Percentiles rank a stretch among this genome's conserved stretches.
Evolutionary conservation across 495 filamentous ascomycete species (phyloP).

Genomic region (Daldinia decipiens): DNA sequence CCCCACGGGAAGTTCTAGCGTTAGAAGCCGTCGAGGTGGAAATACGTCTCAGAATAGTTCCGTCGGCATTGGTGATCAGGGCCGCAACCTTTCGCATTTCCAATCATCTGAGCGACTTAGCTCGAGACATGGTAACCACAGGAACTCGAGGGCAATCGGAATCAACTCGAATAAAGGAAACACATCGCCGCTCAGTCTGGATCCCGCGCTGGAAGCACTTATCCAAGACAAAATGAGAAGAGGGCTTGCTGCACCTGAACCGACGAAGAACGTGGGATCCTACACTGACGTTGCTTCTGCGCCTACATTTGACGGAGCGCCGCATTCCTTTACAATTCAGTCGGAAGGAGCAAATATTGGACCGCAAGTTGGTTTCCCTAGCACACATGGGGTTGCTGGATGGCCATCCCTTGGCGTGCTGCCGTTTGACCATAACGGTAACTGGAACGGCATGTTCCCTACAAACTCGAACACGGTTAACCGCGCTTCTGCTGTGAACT

Average conservation of each 20-base stretch:
- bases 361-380: background rate
- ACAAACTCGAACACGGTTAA: conserved; percentile 32
- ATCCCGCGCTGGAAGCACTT: conserved; percentile 31
- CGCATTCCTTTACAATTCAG: background rate
- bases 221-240: conserved; percentile 30
- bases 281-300: conserved; percentile 45
- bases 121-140: conserved; percentile 11
- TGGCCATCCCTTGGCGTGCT: background rate
- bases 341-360: background rate
- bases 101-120: conserved; percentile 22
- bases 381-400: background rate
- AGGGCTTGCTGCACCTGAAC: conserved; percentile 20
- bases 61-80: conserved; percentile 18
- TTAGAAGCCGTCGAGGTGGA: conserved; percentile 29
- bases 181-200: conserved; percentile 15
- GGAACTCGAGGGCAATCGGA: conserved; percentile 20
- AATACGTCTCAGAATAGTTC: conserved; percentile 38
- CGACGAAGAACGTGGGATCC: conserved; percentile 39
- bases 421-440: conserved; percentile 9
- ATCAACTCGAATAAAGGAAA: conserved; percentile 39
- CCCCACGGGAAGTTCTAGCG: conserved; percentile 29
- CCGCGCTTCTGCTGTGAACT: conserved; percentile 41
- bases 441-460: conserved; percentile 11
- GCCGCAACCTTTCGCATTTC: conserved; percentile 3
- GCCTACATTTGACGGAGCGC: conserved; percentile 5